Evolutionary conservation across 441 rosid genomes (phyloP).

Genomic region (Euphorbia corollata): DNA sequence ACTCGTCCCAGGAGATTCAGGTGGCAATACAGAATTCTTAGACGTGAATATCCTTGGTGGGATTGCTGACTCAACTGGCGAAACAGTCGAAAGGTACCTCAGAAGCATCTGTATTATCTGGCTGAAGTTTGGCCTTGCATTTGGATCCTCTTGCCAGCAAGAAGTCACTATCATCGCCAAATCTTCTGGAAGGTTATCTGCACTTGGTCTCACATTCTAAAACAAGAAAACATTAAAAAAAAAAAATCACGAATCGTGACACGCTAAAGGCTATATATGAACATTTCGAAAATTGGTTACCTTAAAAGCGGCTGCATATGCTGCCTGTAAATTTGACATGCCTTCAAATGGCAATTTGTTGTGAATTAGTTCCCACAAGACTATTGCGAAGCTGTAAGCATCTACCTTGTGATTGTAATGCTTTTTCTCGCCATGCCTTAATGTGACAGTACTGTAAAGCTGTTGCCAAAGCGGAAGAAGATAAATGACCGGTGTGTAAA

Average conservation of each 20-base stretch:
- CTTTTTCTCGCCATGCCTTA: conserved; percentile 93
- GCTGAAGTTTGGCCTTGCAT: conserved; percentile 68
- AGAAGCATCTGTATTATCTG: conserved; percentile 81
- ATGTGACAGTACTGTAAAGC: conserved; percentile 92
- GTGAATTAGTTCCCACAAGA: conserved; percentile 89
- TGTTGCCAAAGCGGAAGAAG: conserved; percentile 24
- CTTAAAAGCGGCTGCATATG: conserved; percentile 98
- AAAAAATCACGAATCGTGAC: neutral
- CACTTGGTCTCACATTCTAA: conserved; percentile 83
- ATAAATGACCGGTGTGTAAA: conserved; percentile 9
- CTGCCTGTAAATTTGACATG: conserved; percentile 98
- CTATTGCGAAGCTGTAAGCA: conserved; percentile 88
- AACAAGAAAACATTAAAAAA: conserved; percentile 8
- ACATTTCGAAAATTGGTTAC: conserved; percentile 27
- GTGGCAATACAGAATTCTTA: conserved; percentile 58
- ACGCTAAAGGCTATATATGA: neutral
- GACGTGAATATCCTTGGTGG: conserved; percentile 48
- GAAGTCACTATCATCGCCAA: conserved; percentile 67
- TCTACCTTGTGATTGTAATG: conserved; percentile 94
- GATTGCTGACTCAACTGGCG: conserved; percentile 45
- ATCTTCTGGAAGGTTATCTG: conserved; percentile 63
- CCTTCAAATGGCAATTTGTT: conserved; percentile 96
- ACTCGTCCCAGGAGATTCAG: conserved; percentile 82
- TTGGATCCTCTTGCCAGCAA: conserved; percentile 94
- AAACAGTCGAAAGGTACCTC: conserved; percentile 48